A percentile compares a stretch with the other conserved stretches of the same genome.
Evolutionary conservation across 2,329 filamentous ascomycete genomes (phyloP).

Genomic region (Alternaria gansuensis): DNA sequence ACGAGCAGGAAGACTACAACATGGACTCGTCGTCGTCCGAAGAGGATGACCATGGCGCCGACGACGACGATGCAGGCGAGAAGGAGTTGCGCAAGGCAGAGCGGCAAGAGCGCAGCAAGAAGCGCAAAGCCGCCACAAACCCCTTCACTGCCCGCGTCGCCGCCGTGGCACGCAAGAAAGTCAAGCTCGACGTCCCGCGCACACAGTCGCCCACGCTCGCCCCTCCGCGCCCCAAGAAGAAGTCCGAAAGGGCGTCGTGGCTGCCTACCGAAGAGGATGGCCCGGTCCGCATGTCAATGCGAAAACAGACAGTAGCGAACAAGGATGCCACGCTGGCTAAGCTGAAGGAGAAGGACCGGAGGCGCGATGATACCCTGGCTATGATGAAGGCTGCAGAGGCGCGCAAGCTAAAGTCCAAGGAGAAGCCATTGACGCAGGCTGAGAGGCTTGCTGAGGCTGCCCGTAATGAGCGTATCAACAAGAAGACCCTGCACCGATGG

Average conservation of each 20-base stretch:
- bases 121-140: constrained; percentile 75
- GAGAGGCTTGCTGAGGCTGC: constrained; percentile 85
- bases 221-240: constrained; percentile 66
- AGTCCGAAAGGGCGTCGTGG: constrained; percentile 75
- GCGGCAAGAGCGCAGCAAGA: constrained; percentile 70
- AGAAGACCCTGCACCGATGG: constrained; percentile 91
- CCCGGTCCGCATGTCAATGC: constrained; percentile 68
- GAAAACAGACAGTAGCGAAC: constrained; percentile 69
- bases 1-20: constrained; percentile 74
- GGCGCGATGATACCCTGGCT: constrained; percentile 73
- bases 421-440: constrained; percentile 84
- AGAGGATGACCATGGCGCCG: constrained; percentile 71
- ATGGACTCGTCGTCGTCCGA: constrained; percentile 83
- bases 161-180: constrained; percentile 52
- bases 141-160: constrained; percentile 50
- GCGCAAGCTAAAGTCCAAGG: constrained; percentile 75
- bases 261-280: constrained; percentile 70
- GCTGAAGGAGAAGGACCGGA: constrained; percentile 75
- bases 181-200: constrained; percentile 51
- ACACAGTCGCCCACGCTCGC: constrained; percentile 59
- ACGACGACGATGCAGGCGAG: constrained; percentile 87
- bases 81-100: constrained; percentile 82
- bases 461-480: constrained; percentile 82
- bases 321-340: constrained; percentile 69
- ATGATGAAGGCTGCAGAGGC: constrained; percentile 70